Evolutionary conservation across 116 monocot genomes (phyloP).

Genomic region (Thalassia testudinum): DNA sequence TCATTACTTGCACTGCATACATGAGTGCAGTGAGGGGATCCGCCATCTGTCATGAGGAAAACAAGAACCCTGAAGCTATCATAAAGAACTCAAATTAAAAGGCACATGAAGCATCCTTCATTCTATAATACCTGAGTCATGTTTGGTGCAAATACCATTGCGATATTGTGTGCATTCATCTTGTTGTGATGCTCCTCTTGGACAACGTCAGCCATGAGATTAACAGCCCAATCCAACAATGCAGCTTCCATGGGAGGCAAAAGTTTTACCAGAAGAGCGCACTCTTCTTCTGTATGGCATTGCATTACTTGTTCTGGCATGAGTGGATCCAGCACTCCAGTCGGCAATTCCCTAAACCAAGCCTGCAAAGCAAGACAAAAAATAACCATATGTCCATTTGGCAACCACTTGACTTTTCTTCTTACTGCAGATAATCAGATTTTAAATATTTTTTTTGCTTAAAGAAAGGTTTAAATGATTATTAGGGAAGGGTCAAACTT

Average conservation of each 20-base stretch:
- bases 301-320: slow-evolving; percentile 63
- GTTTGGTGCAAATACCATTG: slow-evolving; percentile 82
- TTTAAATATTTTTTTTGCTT: no score
- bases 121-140: slow-evolving; percentile 74
- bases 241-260: slow-evolving; percentile 51
- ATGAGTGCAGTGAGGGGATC: slow-evolving; percentile 80
- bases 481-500: no score
- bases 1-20: slow-evolving; percentile 86
- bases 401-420: no score
- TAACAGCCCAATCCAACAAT: slow-evolving; percentile 67
- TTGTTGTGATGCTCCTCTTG: slow-evolving; percentile 57
- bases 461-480: no score
- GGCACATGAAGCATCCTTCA: not conserved
- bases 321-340: slow-evolving; percentile 56
- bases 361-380: slow-evolving; percentile 17
- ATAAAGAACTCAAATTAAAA: no score
- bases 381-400: no score
- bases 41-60: slow-evolving; percentile 43
- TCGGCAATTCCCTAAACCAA: slow-evolving; percentile 81
- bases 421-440: no score
- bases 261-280: slow-evolving; percentile 36
- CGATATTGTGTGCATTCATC: slow-evolving; percentile 76
- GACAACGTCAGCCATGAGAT: slow-evolving; percentile 80
- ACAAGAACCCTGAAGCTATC: not conserved
- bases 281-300: slow-evolving; percentile 59